Base-by-base conservation (phyloP, 441 rosid species). In the Arabidopsis hybrid region DNA sequence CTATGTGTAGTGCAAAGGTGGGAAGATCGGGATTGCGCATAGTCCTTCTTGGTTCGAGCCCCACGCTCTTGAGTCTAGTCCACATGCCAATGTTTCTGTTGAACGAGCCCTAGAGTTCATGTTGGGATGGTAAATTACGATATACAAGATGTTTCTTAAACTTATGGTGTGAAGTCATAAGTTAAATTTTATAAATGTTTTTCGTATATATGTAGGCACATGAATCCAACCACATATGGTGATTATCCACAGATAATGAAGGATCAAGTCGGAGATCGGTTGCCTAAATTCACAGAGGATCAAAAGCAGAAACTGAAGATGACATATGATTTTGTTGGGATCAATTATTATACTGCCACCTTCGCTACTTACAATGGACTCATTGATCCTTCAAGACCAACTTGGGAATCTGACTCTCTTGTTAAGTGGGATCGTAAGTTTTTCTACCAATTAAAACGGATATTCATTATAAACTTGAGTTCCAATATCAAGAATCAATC, bases 251-350 rank as follows among this genome's bases (percentile, higher is more conserved):
- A 13, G 12, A 65, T 36, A 34, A 83, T 83, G 86, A 53, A 67
- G 1, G 61, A 62, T 1, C 65, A 58, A 1, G 75, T 80, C n/a
- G 65, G 67, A 10, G 43, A 73, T 47, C 59, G 86, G 29, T 29
- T 83, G 53, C 86, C 84, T 16, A 45, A 52, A 47, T 84, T 80
- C 52, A 40, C 79, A n/a, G 34, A n/a, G 7, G 66, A 64, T 26
- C 67, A 81, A 36, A 78, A 78, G 6, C 11, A 16, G 65, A 45
- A 67, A 79, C n/a, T 85, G 67, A 78, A 82, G 52, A 82, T 76
- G 11, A 83, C 89, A 2, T 78, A 63, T 32, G 89, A 83, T 73
- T 85, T 80, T 74, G 39, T 85, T 1, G 89, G 86, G 2, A 13
- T 85, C n/a, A 83, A 83, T 45, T 83, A 83, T 57, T 81, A 83